Evolutionary conservation across 176 grass and related monocot genomes (phyloP), one percentile per base, ranked within the genome.

Genomic region (Aegilops longissima): DNA sequence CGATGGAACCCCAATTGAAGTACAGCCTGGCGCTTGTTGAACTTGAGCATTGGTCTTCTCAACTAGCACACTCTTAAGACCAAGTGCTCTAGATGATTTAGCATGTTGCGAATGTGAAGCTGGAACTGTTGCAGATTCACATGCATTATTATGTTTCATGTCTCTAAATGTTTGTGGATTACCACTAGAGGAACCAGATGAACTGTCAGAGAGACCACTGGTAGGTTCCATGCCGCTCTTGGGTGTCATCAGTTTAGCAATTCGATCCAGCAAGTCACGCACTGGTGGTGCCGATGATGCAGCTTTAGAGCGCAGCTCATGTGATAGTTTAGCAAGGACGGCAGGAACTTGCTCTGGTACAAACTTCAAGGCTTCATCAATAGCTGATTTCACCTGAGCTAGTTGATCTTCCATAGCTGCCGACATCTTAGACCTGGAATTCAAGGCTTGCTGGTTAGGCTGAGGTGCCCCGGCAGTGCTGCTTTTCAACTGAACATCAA

Each of bases 401-500:
- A 89, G 58, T 54, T 83, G 89, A 82, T 88, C 80, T 40, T 92
- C 82, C 5, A 86, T 66, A 82, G 49, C 66, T 61, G 51, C 31
- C 12, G 88, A 71, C 63, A 79, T 87, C 24, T 3, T 2, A 88
- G 84, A 83, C 47, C 8, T 86, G 39, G 82, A 76, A 70, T 56
- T 33, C 2, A 23, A 73, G 18, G 69, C 27, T 63, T 85, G 58
- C 8, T 84, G 54, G 68, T 83, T 82, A 61, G 44, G 51, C 79
- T 54, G 38, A 54, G 21, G 40, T 86, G 20, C 68, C 10, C 44
- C 63, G 59, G 20, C 45, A 38, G 6, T 72, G 27, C 29, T 63
- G 85, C 66, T 88, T 63, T 95, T 98, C 90, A 92, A 82, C 59
- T 80, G 62, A 78, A 90, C 83, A 82, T 85, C 79, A 81, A 95